Evolutionary conservation across 1,284 basidiomycete genomes (phyloP).

Genomic region (Ceratobasidium sp.): DNA sequence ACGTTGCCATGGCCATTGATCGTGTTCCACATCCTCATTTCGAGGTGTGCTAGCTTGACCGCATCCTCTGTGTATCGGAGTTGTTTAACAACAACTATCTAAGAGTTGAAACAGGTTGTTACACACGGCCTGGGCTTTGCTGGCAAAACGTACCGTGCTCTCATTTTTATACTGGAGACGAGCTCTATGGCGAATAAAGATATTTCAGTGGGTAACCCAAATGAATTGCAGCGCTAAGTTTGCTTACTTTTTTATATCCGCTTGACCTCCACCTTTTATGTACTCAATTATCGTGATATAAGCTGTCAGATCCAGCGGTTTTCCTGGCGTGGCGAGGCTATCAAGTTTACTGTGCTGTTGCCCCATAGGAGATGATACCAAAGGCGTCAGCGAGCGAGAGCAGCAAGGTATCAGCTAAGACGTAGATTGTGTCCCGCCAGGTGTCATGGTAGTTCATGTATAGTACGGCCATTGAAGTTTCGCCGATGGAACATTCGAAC

Average conservation of each 20-base stretch:
- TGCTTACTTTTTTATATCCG: slow-evolving; percentile 12
- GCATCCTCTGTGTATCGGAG: neutral
- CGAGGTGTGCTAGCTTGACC: slow-evolving; percentile 7
- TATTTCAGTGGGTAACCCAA: neutral
- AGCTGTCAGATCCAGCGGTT: neutral
- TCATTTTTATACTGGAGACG: neutral
- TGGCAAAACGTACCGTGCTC: neutral
- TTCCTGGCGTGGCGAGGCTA: too few species aligned
- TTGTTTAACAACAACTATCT: slow-evolving; percentile 15
- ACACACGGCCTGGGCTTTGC: neutral
- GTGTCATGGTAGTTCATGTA: too few species aligned
- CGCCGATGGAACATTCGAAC: neutral
- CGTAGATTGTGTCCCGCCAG: too few species aligned
- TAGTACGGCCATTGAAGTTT: too few species aligned
- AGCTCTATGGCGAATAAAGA: neutral
- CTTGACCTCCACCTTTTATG: slow-evolving; percentile 26
- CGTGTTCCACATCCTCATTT: slow-evolving; percentile 17
- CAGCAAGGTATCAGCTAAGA: too few species aligned
- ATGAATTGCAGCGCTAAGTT: too few species aligned
- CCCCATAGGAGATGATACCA: too few species aligned
- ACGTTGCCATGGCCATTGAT: slow-evolving; percentile 6
- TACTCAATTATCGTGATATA: slow-evolving; percentile 6
- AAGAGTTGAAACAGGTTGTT: neutral
- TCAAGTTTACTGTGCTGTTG: too few species aligned
- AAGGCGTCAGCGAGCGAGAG: too few species aligned